These are phyloP conservation scores for Melastoma candidum DNA, from an alignment of 441 rosid genomes.

Conservation along the genomic window DNA sequence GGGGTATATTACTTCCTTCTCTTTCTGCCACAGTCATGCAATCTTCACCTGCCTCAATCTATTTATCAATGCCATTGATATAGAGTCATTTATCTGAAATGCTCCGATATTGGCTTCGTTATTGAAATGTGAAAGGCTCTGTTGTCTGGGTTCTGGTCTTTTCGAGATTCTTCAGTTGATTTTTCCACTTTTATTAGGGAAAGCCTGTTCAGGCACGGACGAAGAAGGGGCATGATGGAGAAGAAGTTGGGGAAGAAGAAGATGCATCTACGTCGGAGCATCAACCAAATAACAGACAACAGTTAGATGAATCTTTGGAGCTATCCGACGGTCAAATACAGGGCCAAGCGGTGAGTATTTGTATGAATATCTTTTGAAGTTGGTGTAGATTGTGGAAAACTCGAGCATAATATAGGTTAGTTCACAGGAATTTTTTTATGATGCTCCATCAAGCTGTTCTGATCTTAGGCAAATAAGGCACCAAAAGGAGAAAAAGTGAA, in stretches of 20 bases:
- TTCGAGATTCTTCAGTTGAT: slow-evolving; percentile 5
- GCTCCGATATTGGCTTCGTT: no score
- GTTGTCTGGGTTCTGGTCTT: slow-evolving; percentile 6
- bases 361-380: background rate
- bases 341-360: slow-evolving; percentile 53
- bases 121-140: background rate
- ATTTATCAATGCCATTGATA: no score
- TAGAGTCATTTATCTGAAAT: no score
- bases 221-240: slow-evolving; percentile 72
- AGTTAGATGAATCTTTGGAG: slow-evolving; percentile 40
- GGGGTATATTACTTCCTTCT: slow-evolving; percentile 30
- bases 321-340: slow-evolving; percentile 44
- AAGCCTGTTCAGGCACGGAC: slow-evolving; percentile 57
- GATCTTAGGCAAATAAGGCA: no score
- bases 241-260: slow-evolving; percentile 69
- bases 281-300: slow-evolving; percentile 39
- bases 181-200: slow-evolving; percentile 22
- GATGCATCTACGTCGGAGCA: slow-evolving; percentile 68
- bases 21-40: background rate
- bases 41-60: no score
- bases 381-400: background rate
- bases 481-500: no score
- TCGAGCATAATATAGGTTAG: background rate
- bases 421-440: background rate
- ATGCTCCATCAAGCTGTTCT: no score